These are phyloP conservation scores for Tilletia setariae DNA, from an alignment of 1,284 basidiomycete genomes.

Conservation along the genomic window DNA sequence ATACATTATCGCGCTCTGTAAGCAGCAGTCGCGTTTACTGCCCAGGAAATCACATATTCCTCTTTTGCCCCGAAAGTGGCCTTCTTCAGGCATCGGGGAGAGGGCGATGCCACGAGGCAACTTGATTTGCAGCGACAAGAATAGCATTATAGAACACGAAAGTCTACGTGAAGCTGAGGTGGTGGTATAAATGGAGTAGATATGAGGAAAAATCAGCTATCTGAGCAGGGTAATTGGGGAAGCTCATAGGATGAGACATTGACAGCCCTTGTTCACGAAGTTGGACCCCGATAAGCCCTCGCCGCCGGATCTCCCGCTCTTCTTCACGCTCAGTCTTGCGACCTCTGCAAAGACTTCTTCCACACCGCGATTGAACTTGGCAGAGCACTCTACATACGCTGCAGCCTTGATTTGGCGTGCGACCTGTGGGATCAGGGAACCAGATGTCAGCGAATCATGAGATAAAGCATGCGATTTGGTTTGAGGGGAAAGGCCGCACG, in stretches of 20 bases:
- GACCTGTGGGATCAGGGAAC: constrained; percentile 57
- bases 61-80: too few relatives aligned
- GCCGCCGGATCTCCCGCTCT: neutral
- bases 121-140: too few relatives aligned
- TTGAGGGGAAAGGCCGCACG: too few relatives aligned
- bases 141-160: too few relatives aligned
- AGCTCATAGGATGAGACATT: neutral
- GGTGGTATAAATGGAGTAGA: neutral
- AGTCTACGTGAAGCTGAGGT: neutral
- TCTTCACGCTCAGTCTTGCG: neutral
- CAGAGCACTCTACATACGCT: constrained; percentile 87
- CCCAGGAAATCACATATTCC: too few relatives aligned
- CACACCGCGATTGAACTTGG: constrained; percentile 83
- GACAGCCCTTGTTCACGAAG: neutral
- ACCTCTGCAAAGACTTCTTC: constrained; percentile 72
- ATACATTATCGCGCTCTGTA: too few relatives aligned
- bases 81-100: too few relatives aligned
- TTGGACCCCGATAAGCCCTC: neutral
- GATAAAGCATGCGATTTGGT: too few relatives aligned
- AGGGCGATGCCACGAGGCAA: too few relatives aligned
- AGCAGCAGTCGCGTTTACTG: too few relatives aligned
- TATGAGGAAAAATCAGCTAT: neutral
- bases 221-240: neutral
- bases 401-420: constrained; percentile 90
- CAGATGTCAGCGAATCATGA: too few relatives aligned